Evolutionary conservation across 75 land plant genomes (phyloP).

Genomic region (Cryptomeria japonica): DNA sequence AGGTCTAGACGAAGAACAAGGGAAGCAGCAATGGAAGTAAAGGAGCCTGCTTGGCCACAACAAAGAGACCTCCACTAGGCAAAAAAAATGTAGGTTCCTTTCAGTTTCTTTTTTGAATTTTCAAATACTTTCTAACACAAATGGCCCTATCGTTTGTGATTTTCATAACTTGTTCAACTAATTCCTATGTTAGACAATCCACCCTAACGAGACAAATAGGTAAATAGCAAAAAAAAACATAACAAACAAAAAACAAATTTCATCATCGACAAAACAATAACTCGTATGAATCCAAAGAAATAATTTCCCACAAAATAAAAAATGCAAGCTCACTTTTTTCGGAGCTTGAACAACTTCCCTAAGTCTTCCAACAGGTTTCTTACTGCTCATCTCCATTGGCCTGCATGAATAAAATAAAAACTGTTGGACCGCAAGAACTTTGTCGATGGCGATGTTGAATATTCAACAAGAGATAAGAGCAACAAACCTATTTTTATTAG

Average conservation of each 20-base stretch:
- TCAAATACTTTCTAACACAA: background rate
- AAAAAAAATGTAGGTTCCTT: background rate
- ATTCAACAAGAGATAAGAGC: background rate
- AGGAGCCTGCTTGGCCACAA: background rate
- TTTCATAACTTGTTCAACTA: background rate
- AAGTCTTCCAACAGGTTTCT: constrained; percentile 66
- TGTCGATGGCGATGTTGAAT: background rate
- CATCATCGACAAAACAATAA: background rate
- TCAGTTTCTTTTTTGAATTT: background rate
- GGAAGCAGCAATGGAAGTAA: background rate
- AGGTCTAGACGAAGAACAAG: background rate
- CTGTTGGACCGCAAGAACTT: background rate
- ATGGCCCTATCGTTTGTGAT: background rate
- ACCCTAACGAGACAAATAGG: background rate
- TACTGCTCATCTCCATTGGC: constrained; percentile 82
- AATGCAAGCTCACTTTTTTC: constrained; percentile 52
- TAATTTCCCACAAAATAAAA: background rate
- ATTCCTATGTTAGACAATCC: background rate
- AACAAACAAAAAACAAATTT: background rate
- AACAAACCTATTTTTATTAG: constrained; percentile 13
- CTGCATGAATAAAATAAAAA: constrained; percentile 30
- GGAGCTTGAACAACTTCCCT: constrained; percentile 85
- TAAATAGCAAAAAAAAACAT: background rate
- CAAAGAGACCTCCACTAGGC: background rate
- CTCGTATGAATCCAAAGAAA: background rate